These are phyloP conservation scores for Hypoxylon crocopeplum DNA, from an alignment of 495 filamentous ascomycete genomes.

Conservation along the genomic window DNA sequence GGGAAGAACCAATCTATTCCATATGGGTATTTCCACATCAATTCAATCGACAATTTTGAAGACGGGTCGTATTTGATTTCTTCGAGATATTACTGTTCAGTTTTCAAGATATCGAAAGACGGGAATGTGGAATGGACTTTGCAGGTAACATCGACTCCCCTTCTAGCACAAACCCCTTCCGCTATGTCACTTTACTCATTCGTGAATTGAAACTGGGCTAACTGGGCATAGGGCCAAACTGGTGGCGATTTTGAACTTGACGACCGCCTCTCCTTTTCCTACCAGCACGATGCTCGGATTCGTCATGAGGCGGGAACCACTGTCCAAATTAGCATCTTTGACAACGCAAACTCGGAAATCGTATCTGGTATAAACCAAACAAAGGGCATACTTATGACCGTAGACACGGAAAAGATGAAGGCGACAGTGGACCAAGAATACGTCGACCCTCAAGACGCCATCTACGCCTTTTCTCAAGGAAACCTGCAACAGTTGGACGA, in stretches of 20 bases:
- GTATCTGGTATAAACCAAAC: constrained; percentile 13
- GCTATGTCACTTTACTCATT: neutral
- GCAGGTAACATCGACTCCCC: constrained; percentile 4
- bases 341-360: constrained; percentile 25
- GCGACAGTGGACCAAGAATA: constrained; percentile 15
- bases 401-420: constrained; percentile 17
- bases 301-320: neutral
- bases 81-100: constrained; percentile 25
- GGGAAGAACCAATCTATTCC: constrained; percentile 20
- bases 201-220: neutral
- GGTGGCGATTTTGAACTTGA: constrained; percentile 29
- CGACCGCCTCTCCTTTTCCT: constrained; percentile 13
- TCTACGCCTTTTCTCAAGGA: constrained; percentile 22
- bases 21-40: constrained; percentile 31
- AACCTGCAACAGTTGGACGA: constrained; percentile 19
- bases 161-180: neutral
- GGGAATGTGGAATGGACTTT: constrained; percentile 27
- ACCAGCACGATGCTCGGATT: constrained; percentile 31
- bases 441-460: constrained; percentile 11
- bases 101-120: constrained; percentile 23
- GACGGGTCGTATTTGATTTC: constrained; percentile 32
- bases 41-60: constrained; percentile 25
- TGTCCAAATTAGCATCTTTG: constrained; percentile 27
- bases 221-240: constrained; percentile 11
- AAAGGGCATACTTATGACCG: constrained; percentile 13